Evolutionary conservation across 495 filamentous ascomycete genomes (phyloP), one percentile per base, ranked within the genome.

Genomic region (Lasiosphaeria hispida): DNA sequence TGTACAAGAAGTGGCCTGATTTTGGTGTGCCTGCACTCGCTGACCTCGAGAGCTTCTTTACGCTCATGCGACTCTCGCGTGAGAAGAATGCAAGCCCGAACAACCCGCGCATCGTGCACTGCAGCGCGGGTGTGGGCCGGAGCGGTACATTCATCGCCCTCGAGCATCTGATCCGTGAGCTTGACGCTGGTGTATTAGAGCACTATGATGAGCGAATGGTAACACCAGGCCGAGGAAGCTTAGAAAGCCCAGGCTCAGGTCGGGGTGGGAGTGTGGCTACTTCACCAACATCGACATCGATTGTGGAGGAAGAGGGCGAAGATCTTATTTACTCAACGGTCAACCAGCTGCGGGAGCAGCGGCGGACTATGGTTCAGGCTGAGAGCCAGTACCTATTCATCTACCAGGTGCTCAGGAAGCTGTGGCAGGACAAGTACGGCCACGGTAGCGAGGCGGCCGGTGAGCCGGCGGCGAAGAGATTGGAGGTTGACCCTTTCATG

Each of bases 321-420:
- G 81, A 86, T 50, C 69, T 76, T 34, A 67, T 84, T 11, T 90
- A 87, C 60, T 80, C 88, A 13, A 85, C 86, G 7, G 95, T 99
- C 44, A 86, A 96, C 60, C 74, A 77, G 63, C 79, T 99, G 64
- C 83, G 95, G 30, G 82, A 93, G 72, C 95, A 99, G 75, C 80
- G 95, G 38, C 90, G 90, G 83, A 89, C 87, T 69, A 99, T 97
- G 95, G 95, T 99, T 4, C 94, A 97, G 72, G 87, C 87, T 33
- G 88, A 92, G 66, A 71, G 80, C 62, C 95, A 99, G 72, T 91
- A 90, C 66, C 70, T 81, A 14, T 97, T 99, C 67, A 82, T 99
- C 42, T 97, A 99, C 73, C 85, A 90, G 63, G 90, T 96, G 0
- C 64, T 97, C 55, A 80, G 83, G 44, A 89, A 92, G 69, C 75